Evolutionary conservation across 2,329 filamentous ascomycete species (phyloP).

Genomic region (Nemania bipapillata): DNA sequence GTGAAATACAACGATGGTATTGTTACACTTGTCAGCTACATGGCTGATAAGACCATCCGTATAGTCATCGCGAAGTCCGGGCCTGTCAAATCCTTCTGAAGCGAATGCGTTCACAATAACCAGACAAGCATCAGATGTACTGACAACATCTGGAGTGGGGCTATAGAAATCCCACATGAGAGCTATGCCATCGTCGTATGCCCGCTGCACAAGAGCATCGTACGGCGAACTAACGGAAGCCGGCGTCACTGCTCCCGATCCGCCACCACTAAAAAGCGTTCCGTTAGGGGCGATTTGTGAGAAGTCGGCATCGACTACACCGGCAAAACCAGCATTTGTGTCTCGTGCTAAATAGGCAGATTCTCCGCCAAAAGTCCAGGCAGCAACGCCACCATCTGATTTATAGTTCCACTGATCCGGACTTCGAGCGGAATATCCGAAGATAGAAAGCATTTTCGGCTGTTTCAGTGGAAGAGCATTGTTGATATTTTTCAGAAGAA

Average conservation of each 20-base stretch:
- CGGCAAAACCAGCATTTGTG: slow-evolving; percentile 46
- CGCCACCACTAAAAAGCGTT: slow-evolving; percentile 59
- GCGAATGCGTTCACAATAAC: slow-evolving; percentile 75
- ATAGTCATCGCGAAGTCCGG: slow-evolving; percentile 72
- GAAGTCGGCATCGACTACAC: slow-evolving; percentile 51
- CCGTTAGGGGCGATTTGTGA: slow-evolving; percentile 61
- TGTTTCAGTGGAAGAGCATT: slow-evolving; percentile 64
- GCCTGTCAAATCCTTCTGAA: slow-evolving; percentile 75
- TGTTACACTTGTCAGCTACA: slow-evolving; percentile 68
- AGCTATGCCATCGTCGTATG: slow-evolving; percentile 65
- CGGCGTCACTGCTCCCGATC: slow-evolving; percentile 61
- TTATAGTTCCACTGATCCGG: slow-evolving; percentile 58
- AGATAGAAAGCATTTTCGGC: slow-evolving; percentile 66
- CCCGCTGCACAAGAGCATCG: slow-evolving; percentile 64
- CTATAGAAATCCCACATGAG: slow-evolving; percentile 69
- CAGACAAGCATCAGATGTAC: slow-evolving; percentile 70
- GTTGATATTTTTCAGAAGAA: slow-evolving; percentile 71
- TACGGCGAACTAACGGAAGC: slow-evolving; percentile 64
- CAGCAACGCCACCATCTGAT: slow-evolving; percentile 51
- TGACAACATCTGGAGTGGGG: slow-evolving; percentile 60
- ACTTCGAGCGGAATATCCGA: slow-evolving; percentile 67
- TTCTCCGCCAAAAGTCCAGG: slow-evolving; percentile 57
- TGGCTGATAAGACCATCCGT: slow-evolving; percentile 67
- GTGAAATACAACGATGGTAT: slow-evolving; percentile 73
- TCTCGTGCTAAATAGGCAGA: slow-evolving; percentile 52